Evolutionary conservation across 2,329 filamentous ascomycete species (phyloP).

Genomic region (Xylaria multiplex): DNA sequence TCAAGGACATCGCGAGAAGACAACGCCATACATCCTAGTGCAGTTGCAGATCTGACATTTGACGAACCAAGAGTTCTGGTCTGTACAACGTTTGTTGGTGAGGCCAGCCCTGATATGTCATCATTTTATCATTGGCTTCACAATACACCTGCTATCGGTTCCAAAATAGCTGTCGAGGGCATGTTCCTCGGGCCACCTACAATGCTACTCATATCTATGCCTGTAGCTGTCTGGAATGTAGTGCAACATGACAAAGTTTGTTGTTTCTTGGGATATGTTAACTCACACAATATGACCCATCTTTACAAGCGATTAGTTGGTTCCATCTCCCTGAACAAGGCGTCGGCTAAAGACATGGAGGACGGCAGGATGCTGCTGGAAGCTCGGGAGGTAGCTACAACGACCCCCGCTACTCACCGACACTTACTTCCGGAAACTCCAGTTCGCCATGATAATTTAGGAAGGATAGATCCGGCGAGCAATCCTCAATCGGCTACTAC

Average conservation of each 20-base stretch:
- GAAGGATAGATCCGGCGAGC: conserved; percentile 43
- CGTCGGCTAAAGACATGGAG: conserved; percentile 64
- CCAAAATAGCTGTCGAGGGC: conserved; percentile 71
- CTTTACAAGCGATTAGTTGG: conserved; percentile 69
- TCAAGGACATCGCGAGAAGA: conserved; percentile 51
- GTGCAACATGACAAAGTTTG: conserved; percentile 74
- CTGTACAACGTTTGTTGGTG: conserved; percentile 73
- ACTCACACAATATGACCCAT: conserved; percentile 73
- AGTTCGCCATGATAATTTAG: conserved; percentile 43
- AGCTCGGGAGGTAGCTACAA: conserved; percentile 59
- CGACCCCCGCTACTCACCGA: conserved; percentile 48
- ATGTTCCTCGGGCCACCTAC: conserved; percentile 75
- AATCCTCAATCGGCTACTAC: conserved; percentile 43
- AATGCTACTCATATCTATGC: conserved; percentile 74
- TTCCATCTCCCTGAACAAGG: conserved; percentile 55
- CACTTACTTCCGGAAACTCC: conserved; percentile 49
- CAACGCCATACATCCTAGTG: conserved; percentile 58
- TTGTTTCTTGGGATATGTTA: conserved; percentile 72
- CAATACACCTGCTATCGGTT: conserved; percentile 64
- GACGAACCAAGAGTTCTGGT: conserved; percentile 72
- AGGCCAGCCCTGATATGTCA: conserved; percentile 72
- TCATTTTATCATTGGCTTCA: conserved; percentile 74
- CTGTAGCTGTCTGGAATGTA: conserved; percentile 69
- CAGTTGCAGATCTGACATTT: conserved; percentile 66
- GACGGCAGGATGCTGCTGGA: conserved; percentile 67